Conservation (phyloP, 2,329 filamentous ascomycete species). For the Amauroascus verrucosus region DNA sequence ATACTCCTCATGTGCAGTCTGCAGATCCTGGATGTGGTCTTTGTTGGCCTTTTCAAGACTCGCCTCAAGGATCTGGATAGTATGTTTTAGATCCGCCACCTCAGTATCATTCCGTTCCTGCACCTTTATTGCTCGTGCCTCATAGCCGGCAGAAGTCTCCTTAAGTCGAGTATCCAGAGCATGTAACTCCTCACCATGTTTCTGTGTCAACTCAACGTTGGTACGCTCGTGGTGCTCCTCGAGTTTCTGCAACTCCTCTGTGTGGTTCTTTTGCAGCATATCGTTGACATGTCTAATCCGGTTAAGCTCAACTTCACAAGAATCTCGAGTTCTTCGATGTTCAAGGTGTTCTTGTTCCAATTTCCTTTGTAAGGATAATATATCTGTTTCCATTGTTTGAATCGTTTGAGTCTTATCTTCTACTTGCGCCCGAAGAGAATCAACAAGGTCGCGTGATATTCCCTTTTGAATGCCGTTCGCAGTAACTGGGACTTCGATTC, state of each 20-base stretch:
- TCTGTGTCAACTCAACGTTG: conserved; percentile 34
- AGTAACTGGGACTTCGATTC: conserved; percentile 70
- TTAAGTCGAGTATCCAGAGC: conserved; percentile 42
- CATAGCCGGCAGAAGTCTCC: conserved; percentile 32
- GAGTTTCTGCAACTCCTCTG: conserved; percentile 51
- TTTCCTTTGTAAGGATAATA: conserved; percentile 46
- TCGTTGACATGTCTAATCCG: conserved; percentile 59
- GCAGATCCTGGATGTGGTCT: conserved; percentile 50
- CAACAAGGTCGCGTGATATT: conserved; percentile 86
- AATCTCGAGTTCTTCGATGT: conserved; percentile 56
- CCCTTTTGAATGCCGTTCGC: conserved; percentile 75
- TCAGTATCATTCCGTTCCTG: conserved; percentile 47
- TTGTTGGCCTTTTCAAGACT: conserved; percentile 46
- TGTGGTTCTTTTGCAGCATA: conserved; percentile 58
- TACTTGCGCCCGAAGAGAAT: conserved; percentile 67
- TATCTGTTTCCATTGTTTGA: conserved; percentile 47
- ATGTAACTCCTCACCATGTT: conserved; percentile 39
- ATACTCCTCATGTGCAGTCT: conserved; percentile 46
- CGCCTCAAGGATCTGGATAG: conserved; percentile 49
- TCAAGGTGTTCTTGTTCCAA: conserved; percentile 63
- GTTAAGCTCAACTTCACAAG: conserved; percentile 44
- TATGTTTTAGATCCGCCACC: conserved; percentile 52
- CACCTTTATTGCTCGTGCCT: conserved; percentile 30
- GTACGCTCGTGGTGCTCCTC: conserved; percentile 40
- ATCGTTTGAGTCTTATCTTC: conserved; percentile 58